Percentiles rank a stretch among this genome's conserved stretches.
Evolutionary conservation across 1,139 yeast genomes (phyloP).

Genomic region (Geotrichum reessii): DNA sequence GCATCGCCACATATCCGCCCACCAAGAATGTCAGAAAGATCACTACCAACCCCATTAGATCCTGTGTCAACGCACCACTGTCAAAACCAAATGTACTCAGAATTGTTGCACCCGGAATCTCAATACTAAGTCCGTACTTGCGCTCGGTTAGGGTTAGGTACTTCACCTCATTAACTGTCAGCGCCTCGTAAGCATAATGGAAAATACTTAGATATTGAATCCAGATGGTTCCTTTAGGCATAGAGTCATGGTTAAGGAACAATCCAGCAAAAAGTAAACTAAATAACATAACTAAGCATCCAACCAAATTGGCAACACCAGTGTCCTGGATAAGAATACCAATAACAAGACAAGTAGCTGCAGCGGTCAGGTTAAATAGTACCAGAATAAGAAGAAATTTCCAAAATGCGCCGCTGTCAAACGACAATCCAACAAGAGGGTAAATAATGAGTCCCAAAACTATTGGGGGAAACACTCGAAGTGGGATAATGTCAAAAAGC

Average conservation of each 20-base stretch:
- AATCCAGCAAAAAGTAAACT: conserved; percentile 89
- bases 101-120: conserved; percentile 98
- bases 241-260: conserved; percentile 74
- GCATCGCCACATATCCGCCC: conserved; percentile 70
- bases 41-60: conserved; percentile 49
- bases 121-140: conserved; percentile 88
- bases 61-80: conserved; percentile 67
- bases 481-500: conserved; percentile 81
- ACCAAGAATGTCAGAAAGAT: conserved; percentile 47
- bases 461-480: conserved; percentile 85
- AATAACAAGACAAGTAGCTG: conserved; percentile 76
- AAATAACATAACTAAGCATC: conserved; percentile 75
- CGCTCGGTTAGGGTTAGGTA: conserved; percentile 77
- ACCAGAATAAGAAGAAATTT: conserved; percentile 65
- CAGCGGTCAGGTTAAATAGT: conserved; percentile 77
- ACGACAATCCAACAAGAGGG: conserved; percentile 83
- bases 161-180: conserved; percentile 89
- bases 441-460: conserved; percentile 78
- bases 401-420: conserved; percentile 71
- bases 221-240: conserved; percentile 68
- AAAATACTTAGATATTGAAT: conserved; percentile 81
- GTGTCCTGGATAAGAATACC: conserved; percentile 84
- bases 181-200: conserved; percentile 92
- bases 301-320: conserved; percentile 88
- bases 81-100: conserved; percentile 91